Evolutionary conservation across 768 basidiomycete genomes (phyloP).

Genomic region (Collybia nuda): DNA sequence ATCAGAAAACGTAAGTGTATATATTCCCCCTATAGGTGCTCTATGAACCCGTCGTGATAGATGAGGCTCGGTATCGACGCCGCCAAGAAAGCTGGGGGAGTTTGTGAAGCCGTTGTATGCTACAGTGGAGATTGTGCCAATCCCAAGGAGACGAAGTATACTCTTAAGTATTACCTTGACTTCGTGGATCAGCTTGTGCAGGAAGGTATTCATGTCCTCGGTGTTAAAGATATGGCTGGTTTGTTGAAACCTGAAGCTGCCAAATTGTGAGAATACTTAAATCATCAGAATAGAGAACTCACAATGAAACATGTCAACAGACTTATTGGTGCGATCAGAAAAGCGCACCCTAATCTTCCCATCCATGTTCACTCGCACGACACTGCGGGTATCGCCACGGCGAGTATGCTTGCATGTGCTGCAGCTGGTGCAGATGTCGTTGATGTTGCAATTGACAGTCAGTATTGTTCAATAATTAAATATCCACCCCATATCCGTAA

Average conservation of each 20-base stretch:
- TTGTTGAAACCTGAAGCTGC: slow-evolving; percentile 94
- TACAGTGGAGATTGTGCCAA: slow-evolving; percentile 97
- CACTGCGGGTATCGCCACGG: slow-evolving; percentile 95
- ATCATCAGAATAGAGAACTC: not conserved
- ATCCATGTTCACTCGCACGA: slow-evolving; percentile 99
- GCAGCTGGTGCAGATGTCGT: slow-evolving; percentile 98
- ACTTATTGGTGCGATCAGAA: slow-evolving; percentile 90
- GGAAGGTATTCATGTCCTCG: slow-evolving; percentile 95
- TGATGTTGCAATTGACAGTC: slow-evolving; percentile 98
- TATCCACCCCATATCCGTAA: slow-evolving; percentile 6
- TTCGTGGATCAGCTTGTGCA: slow-evolving; percentile 90
- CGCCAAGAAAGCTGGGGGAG: slow-evolving; percentile 99
- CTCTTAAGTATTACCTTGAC: slow-evolving; percentile 94
- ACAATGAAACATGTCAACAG: slow-evolving; percentile 34
- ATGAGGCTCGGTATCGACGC: slow-evolving; percentile 99
- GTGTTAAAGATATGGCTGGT: slow-evolving; percentile 99
- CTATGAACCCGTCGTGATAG: slow-evolving; percentile 34
- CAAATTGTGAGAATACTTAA: slow-evolving; percentile 59
- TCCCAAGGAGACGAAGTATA: slow-evolving; percentile 96
- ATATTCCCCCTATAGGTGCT: not conserved
- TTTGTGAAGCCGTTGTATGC: slow-evolving; percentile 95
- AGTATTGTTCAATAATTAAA: slow-evolving; percentile 25
- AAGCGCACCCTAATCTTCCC: slow-evolving; percentile 95
- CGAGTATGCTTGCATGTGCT: slow-evolving; percentile 96
- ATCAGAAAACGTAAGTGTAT: slow-evolving; percentile 65